These are phyloP conservation scores for Colletotrichum tofieldiae DNA, from an alignment of 2,329 filamentous ascomycete species.

Conservation along the genomic window DNA sequence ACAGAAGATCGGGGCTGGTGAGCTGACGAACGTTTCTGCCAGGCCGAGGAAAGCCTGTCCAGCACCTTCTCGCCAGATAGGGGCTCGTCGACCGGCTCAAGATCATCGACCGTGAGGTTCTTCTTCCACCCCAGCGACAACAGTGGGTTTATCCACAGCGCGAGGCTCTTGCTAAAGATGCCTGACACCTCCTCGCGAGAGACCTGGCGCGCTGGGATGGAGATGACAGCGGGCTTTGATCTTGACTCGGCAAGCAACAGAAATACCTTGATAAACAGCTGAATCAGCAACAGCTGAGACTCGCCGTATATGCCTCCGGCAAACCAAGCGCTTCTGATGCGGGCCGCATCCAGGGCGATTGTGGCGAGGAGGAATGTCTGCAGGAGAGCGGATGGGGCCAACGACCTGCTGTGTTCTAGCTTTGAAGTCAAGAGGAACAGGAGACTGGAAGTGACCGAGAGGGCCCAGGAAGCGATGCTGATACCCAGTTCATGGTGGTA, in stretches of 20 bases:
- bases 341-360: background rate
- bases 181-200: constrained; percentile 17
- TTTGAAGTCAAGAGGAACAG: constrained; percentile 7
- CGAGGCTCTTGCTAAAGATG: constrained; percentile 25
- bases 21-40: constrained; percentile 12
- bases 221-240: background rate
- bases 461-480: background rate
- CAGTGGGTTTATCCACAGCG: constrained; percentile 25
- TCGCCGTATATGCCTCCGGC: too few relatives aligned
- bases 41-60: background rate
- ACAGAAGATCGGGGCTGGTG: background rate
- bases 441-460: background rate
- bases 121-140: constrained; percentile 15
- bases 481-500: background rate
- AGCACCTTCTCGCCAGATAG: constrained; percentile 1
- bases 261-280: background rate
- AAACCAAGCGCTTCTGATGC: background rate
- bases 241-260: constrained; percentile 2
- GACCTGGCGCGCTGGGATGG: constrained; percentile 5
- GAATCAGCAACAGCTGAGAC: background rate
- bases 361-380: constrained; percentile 13
- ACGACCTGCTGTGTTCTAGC: constrained; percentile 3
- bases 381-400: constrained; percentile 16
- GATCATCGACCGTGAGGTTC: constrained; percentile 12
- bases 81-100: constrained; percentile 22